Percentiles rank a stretch among this genome's conserved stretches.
phyloP scores from a whole-genome alignment of 331 rosid species.

The Malus hybrid region DNA sequence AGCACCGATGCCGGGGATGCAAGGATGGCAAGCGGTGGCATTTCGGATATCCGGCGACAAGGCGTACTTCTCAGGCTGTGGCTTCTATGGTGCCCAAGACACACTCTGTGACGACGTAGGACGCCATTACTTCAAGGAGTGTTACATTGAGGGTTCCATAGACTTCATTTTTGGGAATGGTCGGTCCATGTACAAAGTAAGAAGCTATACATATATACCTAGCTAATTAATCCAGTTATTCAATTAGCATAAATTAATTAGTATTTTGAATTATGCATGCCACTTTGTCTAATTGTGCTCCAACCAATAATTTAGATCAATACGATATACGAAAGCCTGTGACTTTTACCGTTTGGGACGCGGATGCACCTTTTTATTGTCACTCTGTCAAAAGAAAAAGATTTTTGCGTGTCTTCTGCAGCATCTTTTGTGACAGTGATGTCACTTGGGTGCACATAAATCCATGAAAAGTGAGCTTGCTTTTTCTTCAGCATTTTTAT shows the following conservation, averaged over 20 bases:
- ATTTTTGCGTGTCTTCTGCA: neutral
- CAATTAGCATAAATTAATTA: no score
- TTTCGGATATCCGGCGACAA: slow-evolving; percentile 84
- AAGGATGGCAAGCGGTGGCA: slow-evolving; percentile 96
- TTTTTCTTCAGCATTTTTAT: no score
- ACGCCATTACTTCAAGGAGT: slow-evolving; percentile 84
- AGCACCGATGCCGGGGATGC: slow-evolving; percentile 90
- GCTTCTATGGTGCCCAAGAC: slow-evolving; percentile 87
- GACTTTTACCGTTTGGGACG: neutral
- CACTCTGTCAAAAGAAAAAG: neutral
- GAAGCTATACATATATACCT: neutral
- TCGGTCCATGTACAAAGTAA: slow-evolving; percentile 83
- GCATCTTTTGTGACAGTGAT: no score
- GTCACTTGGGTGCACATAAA: no score
- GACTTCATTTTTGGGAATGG: slow-evolving; percentile 94
- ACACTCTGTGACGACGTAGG: slow-evolving; percentile 85
- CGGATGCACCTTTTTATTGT: neutral
- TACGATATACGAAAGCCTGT: neutral
- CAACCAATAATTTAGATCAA: neutral
- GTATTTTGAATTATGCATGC: neutral
- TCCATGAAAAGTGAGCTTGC: no score
- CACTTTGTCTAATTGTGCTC: neutral
- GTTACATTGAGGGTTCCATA: slow-evolving; percentile 80
- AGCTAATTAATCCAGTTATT: neutral
- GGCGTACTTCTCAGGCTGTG: slow-evolving; percentile 80